Evolutionary conservation across 139 green algal species (phyloP).

Genomic region (Tetraselmis striata): DNA sequence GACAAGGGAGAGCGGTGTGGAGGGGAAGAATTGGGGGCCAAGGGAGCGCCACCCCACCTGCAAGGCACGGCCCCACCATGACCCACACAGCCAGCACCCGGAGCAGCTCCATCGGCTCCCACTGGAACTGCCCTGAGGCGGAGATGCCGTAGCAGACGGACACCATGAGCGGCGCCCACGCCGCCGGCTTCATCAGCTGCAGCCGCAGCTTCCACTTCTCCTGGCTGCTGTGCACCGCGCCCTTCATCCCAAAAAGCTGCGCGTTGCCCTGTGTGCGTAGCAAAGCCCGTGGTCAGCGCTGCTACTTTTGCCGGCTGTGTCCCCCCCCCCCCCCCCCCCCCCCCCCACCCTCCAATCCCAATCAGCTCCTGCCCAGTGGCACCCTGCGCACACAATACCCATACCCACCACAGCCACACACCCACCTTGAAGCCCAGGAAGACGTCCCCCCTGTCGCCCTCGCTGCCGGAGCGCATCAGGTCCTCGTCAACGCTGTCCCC

Average conservation of each 20-base stretch:
- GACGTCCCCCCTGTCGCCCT: background rate
- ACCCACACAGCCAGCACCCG: background rate
- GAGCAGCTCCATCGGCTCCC: background rate
- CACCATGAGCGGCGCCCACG: background rate
- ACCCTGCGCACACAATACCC: no score
- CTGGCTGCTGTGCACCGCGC: background rate
- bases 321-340: no score
- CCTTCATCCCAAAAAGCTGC: background rate
- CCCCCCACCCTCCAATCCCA: no score
- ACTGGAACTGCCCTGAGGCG: background rate
- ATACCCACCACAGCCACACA: background rate
- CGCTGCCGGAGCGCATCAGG: background rate
- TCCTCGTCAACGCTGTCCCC: background rate
- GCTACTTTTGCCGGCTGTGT: no score
- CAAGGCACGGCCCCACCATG: background rate
- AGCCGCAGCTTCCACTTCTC: background rate
- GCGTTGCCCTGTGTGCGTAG: background rate
- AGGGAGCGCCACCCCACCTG: background rate
- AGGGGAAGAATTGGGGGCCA: no score
- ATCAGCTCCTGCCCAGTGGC: no score
- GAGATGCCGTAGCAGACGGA: background rate
- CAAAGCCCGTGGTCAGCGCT: no score
- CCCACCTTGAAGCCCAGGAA: background rate
- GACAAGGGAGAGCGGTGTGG: no score
- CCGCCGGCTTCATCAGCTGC: background rate